Percentiles rank a stretch among this genome's conserved stretches.
These are phyloP conservation scores for Narthecium ossifragum DNA, from an alignment of 106 monocot genomes.

Conservation along the genomic window DNA sequence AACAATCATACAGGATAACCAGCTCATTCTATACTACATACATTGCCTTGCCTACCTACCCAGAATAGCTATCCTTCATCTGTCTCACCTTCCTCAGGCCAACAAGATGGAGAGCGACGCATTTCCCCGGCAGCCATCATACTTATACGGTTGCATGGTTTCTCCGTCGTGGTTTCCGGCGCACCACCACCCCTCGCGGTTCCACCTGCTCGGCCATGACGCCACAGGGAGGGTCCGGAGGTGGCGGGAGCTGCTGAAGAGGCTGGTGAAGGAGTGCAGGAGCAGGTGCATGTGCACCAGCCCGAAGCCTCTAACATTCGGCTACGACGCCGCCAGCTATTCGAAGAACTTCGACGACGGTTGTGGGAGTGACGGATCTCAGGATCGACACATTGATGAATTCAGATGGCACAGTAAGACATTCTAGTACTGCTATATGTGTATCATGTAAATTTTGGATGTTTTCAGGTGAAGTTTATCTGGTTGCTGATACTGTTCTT, in stretches of 20 bases:
- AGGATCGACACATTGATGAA: too few relatives aligned
- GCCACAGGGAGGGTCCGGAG: conserved; percentile 1
- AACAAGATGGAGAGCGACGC: conserved; percentile 16
- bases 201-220: conserved; percentile 18
- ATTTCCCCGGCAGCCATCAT: not conserved
- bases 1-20: too few relatives aligned
- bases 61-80: too few relatives aligned
- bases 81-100: too few relatives aligned
- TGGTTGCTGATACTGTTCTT: too few relatives aligned
- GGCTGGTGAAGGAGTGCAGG: conserved; percentile 31
- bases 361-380: not conserved
- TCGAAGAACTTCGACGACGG: conserved; percentile 60
- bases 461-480: too few relatives aligned
- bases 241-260: conserved; percentile 25
- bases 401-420: too few relatives aligned
- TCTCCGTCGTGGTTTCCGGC: conserved; percentile 29
- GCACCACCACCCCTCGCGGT: conserved; percentile 5
- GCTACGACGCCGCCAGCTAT: conserved; percentile 45
- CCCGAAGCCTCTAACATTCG: conserved; percentile 24
- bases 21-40: too few relatives aligned
- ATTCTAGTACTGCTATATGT: too few relatives aligned
- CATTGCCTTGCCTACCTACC: too few relatives aligned
- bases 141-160: conserved; percentile 23
- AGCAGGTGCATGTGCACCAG: not conserved
- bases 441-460: too few relatives aligned